These are phyloP conservation scores for Lasiodiplodia gonubiensis DNA, from an alignment of 2,329 filamentous ascomycete species.

Conservation along the genomic window DNA sequence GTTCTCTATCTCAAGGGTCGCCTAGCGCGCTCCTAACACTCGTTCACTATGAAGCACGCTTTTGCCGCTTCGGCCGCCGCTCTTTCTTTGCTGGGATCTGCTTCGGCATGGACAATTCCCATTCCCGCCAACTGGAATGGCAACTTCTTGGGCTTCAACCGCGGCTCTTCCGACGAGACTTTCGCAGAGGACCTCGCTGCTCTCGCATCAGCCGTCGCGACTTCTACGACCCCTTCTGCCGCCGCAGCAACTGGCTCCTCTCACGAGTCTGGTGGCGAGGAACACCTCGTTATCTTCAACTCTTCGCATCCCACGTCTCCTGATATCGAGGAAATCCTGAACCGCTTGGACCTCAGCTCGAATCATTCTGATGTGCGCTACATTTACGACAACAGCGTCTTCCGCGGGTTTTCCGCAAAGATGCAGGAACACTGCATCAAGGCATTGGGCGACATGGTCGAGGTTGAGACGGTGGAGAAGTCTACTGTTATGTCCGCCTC, in stretches of 20 bases:
- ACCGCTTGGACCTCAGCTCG: constrained; percentile 43
- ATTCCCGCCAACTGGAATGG: not conserved
- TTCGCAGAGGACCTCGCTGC: not conserved
- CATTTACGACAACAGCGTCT: constrained; percentile 49
- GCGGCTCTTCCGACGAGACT: not conserved
- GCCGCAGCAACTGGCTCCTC: not conserved
- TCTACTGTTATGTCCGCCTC: constrained; percentile 40
- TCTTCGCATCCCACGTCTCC: constrained; percentile 38
- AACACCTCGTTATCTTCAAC: constrained; percentile 49
- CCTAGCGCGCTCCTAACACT: not conserved
- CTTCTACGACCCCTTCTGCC: not conserved
- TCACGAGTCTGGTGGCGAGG: constrained; percentile 39
- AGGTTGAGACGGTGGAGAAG: constrained; percentile 51
- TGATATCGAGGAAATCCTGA: constrained; percentile 44
- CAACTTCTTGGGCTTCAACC: not conserved
- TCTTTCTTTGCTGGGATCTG: constrained; percentile 1
- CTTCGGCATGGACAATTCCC: not conserved
- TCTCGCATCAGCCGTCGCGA: not conserved
- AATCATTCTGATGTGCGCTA: constrained; percentile 47
- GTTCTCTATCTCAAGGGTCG: not conserved
- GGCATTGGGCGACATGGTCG: constrained; percentile 46
- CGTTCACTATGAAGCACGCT: constrained; percentile 6
- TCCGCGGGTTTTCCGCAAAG: constrained; percentile 48
- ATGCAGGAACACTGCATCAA: constrained; percentile 50
- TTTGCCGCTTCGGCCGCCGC: not conserved